Base-by-base conservation (phyloP, 106 monocot genomes). In the Dendrobium huoshanense region DNA sequence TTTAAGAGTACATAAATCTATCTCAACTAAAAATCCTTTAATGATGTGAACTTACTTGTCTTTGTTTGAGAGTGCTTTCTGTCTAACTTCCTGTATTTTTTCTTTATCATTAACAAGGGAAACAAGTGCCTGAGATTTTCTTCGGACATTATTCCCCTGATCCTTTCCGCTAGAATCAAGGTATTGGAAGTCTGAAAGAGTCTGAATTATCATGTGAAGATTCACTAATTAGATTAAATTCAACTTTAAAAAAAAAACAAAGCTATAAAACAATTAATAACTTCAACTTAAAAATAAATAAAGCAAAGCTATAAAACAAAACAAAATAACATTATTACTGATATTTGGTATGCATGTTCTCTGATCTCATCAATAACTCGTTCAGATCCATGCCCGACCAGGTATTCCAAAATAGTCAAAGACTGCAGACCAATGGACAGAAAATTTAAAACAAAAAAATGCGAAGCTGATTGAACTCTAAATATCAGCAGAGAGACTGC, bases 331-430 rank as follows among this genome's bases (percentile, higher is more conserved):
- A 5, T 43, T 76, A 55, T 75, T 91, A 99, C 98, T 82, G 89
- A 88, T 77, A 99, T 95, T 78, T 95, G 98, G 79, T 93, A 91
- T 72, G 95, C 85, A 84, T 91, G 98, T 65, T 95, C 95, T 40
- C 67, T 89, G 7, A 99, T 93, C 59, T 99, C 95, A 90, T 95
- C 95, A 81, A 99, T 93, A 54, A 93, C 92, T 68, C 91, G 92
- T 59, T 91, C 98, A 56, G 95, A 87, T 77, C 98, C 98, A 90
- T 95, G 88, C 25, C 85, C 98, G 70, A 93, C 92, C 8, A 99
- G 87, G 83, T 95, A 99, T 20, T 99, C 95, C 85, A 99, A 79
- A 85, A 99, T 91, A 75, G 83, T 91, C 84, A 98, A 83, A 25
- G 88, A 92, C 94, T 95, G 68, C 45, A 85, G 19, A 10, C 27